A percentile compares a stretch with the other conserved stretches of the same genome.
These are phyloP conservation scores for Irpex sp. DNA, from an alignment of 1,284 basidiomycete genomes.

Conservation along the genomic window DNA sequence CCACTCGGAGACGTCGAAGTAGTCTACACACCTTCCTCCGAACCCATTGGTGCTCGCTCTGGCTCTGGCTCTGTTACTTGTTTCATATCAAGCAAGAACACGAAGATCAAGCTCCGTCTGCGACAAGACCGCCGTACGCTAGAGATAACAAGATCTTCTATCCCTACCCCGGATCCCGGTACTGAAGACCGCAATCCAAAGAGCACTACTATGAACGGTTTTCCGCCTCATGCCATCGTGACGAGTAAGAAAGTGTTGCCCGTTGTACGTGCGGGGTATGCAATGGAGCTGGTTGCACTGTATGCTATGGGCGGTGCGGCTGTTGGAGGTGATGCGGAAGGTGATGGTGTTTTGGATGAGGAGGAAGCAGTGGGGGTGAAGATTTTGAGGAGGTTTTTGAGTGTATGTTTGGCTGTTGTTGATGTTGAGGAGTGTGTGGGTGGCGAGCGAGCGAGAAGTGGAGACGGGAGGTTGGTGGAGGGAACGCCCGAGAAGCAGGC, in stretches of 20 bases:
- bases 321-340: slow-evolving; percentile 7
- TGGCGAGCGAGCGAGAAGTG: background rate
- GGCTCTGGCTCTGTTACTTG: no score
- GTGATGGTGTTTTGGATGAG: slow-evolving; percentile 27
- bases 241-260: slow-evolving; percentile 32
- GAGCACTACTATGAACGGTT: background rate
- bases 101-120: slow-evolving; percentile 31
- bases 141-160: slow-evolving; percentile 36
- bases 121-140: slow-evolving; percentile 33
- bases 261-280: slow-evolving; percentile 11
- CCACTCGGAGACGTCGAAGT: slow-evolving; percentile 47
- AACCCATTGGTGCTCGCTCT: no score
- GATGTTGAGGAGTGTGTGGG: background rate
- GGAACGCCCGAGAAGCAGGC: background rate
- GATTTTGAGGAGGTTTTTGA: slow-evolving; percentile 30
- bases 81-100: background rate
- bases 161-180: slow-evolving; percentile 6
- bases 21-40: slow-evolving; percentile 8
- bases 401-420: slow-evolving; percentile 32
- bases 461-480: background rate
- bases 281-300: slow-evolving; percentile 10
- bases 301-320: no score
- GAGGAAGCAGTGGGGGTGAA: slow-evolving; percentile 27
- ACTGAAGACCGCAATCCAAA: background rate
- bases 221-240: background rate